Base-by-base conservation (phyloP, 2,329 filamentous ascomycete species). In the Lecanicillium sp. region DNA sequence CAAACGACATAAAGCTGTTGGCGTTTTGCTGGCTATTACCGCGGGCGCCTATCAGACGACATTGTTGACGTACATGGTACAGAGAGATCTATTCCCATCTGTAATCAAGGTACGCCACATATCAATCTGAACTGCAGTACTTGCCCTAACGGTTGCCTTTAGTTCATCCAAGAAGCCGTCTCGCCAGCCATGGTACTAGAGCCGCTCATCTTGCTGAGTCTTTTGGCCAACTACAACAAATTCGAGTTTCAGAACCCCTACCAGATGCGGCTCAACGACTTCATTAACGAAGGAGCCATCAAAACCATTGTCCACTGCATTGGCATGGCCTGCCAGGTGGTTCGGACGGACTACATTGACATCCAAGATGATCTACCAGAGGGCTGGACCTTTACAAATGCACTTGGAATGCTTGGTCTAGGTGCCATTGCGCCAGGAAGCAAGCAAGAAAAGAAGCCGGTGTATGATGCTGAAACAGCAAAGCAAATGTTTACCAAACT, bases 221-320 rank as follows among this genome's bases (percentile, higher is more conserved):
- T 97, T 4, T 73, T 98, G 45, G 87, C 88, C 55, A 98, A 97
- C 68, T 97, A 97, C 76, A 97, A 98, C 77, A 98, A 97, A 66
- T 98, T 98, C 61, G 93, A 98, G 66, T 91, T 94, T 49, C 90
- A 95, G 63, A 98, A 98, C 58, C 91, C 91, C 1, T 98, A 98
- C 59, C 86, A 93, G 58, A 72, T 94, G 53, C 86, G 91, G 23
- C 77, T 98, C 14, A 90, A 91, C 58, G 90, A 97, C 64, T 97
- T 97, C 66, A 89, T 96, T 59, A 95, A 98, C 61, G 90, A 97
- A 61, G 72, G 77, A 0, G 85, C 86, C 2, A 96, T 97, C 58
- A 79, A 84, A 51, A 88, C 87, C 60, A 87, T 95, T 54, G 81
- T 95, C 37, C 73, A 74, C 42, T 86, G 85, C 49, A 79, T 95